Conservation (phyloP, 371 early-diverging fungal species). For the Zychaea mexicana region DNA sequence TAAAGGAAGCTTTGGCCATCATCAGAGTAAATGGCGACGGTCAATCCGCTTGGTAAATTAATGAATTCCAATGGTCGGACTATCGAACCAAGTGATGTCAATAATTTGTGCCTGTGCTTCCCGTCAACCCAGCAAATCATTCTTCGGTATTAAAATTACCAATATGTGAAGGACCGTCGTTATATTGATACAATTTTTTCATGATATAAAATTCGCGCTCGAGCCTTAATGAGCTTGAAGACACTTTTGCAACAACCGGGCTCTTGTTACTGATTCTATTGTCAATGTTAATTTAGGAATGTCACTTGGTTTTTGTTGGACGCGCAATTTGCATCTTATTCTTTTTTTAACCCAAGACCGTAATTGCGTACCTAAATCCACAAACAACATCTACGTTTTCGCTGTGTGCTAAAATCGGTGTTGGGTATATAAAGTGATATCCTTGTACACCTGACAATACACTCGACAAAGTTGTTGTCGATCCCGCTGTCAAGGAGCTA, state of each 20-base stretch:
- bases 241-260: conserved; percentile 44
- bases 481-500: conserved; percentile 1
- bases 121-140: background rate
- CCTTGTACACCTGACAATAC: conserved; percentile 15
- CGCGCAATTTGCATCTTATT: too few relatives aligned
- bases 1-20: conserved; percentile 29
- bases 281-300: background rate
- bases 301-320: too few relatives aligned
- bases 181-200: conserved; percentile 36
- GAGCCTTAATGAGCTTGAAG: conserved; percentile 35
- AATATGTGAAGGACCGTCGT: conserved; percentile 34
- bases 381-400: conserved; percentile 41
- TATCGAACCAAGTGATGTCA: conserved; percentile 1
- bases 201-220: conserved; percentile 48
- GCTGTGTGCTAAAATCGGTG: conserved; percentile 34
- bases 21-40: conserved; percentile 39
- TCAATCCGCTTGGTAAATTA: conserved; percentile 36
- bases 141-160: too few relatives aligned
- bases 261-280: conserved; percentile 37
- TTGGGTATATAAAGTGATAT: conserved; percentile 39
- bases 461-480: too few relatives aligned
- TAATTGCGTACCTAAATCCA: conserved; percentile 33
- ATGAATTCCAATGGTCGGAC: conserved; percentile 44
- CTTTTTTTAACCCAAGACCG: too few relatives aligned
- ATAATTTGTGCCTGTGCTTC: background rate